A percentile compares a stretch with the other conserved stretches of the same genome.
These are phyloP conservation scores for Vigna trinervia DNA, from an alignment of 306 rosid species.

Conservation along the genomic window DNA sequence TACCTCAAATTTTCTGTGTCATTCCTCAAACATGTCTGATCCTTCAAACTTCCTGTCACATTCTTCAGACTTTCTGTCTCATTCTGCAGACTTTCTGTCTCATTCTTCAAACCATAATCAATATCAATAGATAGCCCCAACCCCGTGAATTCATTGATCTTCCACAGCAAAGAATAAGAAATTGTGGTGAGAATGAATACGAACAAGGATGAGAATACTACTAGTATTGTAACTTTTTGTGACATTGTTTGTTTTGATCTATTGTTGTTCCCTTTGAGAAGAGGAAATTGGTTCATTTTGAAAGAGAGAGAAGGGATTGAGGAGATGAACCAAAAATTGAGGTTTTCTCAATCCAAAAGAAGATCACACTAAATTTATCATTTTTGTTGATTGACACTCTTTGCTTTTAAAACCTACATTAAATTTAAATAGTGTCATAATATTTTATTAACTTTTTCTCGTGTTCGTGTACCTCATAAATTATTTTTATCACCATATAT, in stretches of 20 bases:
- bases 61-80: too few relatives aligned
- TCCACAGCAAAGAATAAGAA: conserved; percentile 48
- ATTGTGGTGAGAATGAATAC: conserved; percentile 50
- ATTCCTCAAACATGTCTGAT: too few relatives aligned
- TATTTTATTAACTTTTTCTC: not conserved
- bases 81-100: not conserved
- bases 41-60: too few relatives aligned
- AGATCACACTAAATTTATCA: not conserved
- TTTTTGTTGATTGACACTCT: not conserved
- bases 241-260: conserved; percentile 44
- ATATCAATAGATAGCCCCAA: not conserved
- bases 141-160: conserved; percentile 14
- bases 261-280: conserved; percentile 48
- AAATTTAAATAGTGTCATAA: not conserved
- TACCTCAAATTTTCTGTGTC: too few relatives aligned
- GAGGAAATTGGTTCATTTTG: conserved; percentile 52
- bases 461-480: not conserved
- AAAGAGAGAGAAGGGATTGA: not conserved
- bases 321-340: not conserved
- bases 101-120: conserved; percentile 25
- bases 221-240: conserved; percentile 49
- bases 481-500: not conserved
- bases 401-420: not conserved
- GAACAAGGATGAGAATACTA: conserved; percentile 45
- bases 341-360: not conserved